Base-by-base conservation (phyloP, 345 rosid genomes). In the Nasturtium officinale region DNA sequence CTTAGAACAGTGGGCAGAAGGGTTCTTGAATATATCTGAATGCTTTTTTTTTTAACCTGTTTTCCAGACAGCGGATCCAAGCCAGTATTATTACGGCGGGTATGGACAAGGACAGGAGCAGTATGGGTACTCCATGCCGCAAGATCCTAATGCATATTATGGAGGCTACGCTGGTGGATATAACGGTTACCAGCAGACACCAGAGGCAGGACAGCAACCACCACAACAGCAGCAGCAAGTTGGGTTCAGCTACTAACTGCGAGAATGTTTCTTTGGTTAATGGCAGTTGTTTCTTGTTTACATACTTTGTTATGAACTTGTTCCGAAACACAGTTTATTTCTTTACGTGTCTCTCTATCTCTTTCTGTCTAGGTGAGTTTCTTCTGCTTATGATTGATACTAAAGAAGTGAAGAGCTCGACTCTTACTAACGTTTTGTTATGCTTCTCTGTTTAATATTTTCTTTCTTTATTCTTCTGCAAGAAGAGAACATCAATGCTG, bases 61-160 rank as follows among this genome's bases (percentile, higher is more conserved):
- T 56, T 57, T 37, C 8, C 89, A 89, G 77, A 69, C 84, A 21
- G 72, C 83, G 7, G 97, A 90, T 55, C 81, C 82, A 7, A 82
- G 63, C 81, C 98, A 87, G 79, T 87, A 78, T 80, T 87, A 87
- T 63, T 93, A 89, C 63, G 2, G 80, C 1, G 94, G 96, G 2
- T 89, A 90, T 53, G 55, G 83, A 13, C 87, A 86, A 56, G 97
- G 98, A 3, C 87, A 90, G 11, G 98, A 92, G 60, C 83, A 80
- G 58, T 93, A 90, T 73, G 90, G 92, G 9, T 90, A 90, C 73
- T 85, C 86, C 2, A 81, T 89, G 65, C 79, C 69, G 1, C 98
- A 93, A 78, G 98, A 90, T 75, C 90, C 96, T 12, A 90, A 81
- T 81, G 76, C 89, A 82, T 93, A 89, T 68, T 93, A 93, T 42